These are phyloP conservation scores for Fusarium transvaalense DNA, from an alignment of 2,329 filamentous ascomycete species.

Conservation along the genomic window DNA sequence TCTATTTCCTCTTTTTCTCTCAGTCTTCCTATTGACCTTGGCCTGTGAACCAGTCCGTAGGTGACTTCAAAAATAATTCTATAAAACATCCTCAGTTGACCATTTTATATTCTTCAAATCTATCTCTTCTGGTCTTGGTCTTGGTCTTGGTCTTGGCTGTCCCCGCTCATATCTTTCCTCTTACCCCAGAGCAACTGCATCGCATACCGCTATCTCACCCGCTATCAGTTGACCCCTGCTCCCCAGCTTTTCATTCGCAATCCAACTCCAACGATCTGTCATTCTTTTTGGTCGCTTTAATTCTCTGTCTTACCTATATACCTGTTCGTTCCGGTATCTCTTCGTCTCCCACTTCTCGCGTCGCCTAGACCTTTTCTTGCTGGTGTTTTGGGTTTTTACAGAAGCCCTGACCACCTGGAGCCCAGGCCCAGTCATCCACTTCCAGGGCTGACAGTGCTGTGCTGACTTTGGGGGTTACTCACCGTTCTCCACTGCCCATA, in stretches of 20 bases:
- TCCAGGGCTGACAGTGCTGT: conserved; percentile 37
- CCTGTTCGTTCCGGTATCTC: conserved; percentile 18
- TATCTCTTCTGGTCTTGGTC: conserved; percentile 10
- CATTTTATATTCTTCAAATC: background rate
- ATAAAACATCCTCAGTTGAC: background rate
- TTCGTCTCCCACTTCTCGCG: conserved; percentile 7
- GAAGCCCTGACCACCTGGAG: conserved; percentile 19
- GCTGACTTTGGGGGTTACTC: conserved; percentile 37
- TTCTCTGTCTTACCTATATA: conserved; percentile 16
- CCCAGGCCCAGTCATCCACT: conserved; percentile 12
- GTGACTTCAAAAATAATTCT: conserved; percentile 1
- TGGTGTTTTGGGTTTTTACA: conserved; percentile 20
- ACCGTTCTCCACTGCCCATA: conserved; percentile 41
- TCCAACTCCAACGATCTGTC: conserved; percentile 33
- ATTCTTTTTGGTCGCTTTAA: conserved; percentile 33
- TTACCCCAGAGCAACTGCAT: conserved; percentile 48
- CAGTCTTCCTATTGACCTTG: background rate
- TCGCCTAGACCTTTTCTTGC: background rate
- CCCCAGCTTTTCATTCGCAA: conserved; percentile 41
- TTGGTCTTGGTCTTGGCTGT: conserved; percentile 28
- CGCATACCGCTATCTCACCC: conserved; percentile 49
- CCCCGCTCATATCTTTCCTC: conserved; percentile 46
- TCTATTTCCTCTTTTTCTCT: conserved; percentile 11
- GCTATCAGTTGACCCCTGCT: conserved; percentile 46
- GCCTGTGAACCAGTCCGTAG: background rate